These are phyloP conservation scores for Fusarium citri DNA, from an alignment of 2,329 filamentous ascomycete species.

Conservation along the genomic window DNA sequence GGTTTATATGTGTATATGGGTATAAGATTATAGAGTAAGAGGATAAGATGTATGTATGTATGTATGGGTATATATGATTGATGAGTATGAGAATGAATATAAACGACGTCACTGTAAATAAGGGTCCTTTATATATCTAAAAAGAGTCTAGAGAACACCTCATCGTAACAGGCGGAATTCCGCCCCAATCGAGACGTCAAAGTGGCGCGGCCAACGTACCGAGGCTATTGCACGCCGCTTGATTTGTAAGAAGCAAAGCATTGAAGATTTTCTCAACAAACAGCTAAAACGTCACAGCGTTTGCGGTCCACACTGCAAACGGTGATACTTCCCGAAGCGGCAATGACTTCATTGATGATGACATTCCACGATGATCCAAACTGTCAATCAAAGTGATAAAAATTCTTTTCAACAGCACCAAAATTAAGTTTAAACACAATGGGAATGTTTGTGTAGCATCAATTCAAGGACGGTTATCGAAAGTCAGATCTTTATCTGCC, in stretches of 20 bases:
- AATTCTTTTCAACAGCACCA: not conserved
- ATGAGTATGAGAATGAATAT: slow-evolving; percentile 5
- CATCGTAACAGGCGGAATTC: no score
- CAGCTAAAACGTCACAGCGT: slow-evolving; percentile 29
- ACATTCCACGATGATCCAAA: not conserved
- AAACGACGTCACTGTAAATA: slow-evolving; percentile 22
- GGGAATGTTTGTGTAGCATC: no score
- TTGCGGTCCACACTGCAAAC: slow-evolving; percentile 22
- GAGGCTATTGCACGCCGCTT: slow-evolving; percentile 16
- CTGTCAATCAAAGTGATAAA: not conserved
- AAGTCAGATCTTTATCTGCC: not conserved
- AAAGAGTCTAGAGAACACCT: not conserved
- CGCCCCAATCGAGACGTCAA: slow-evolving; percentile 6
- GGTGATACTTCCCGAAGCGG: slow-evolving; percentile 37
- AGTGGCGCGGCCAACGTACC: slow-evolving; percentile 18
- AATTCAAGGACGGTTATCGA: no score
- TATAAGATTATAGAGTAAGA: not conserved
- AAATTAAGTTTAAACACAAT: not conserved
- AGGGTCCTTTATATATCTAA: slow-evolving; percentile 19
- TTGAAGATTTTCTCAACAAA: slow-evolving; percentile 9
- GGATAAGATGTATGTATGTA: not conserved
- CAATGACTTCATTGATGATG: slow-evolving; percentile 23
- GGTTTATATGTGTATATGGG: not conserved
- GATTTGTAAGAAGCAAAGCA: slow-evolving; percentile 30
- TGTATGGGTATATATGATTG: not conserved